Evolutionary conservation across 2,329 filamentous ascomycete species (phyloP).

Genomic region (Ascochyta koolunga): DNA sequence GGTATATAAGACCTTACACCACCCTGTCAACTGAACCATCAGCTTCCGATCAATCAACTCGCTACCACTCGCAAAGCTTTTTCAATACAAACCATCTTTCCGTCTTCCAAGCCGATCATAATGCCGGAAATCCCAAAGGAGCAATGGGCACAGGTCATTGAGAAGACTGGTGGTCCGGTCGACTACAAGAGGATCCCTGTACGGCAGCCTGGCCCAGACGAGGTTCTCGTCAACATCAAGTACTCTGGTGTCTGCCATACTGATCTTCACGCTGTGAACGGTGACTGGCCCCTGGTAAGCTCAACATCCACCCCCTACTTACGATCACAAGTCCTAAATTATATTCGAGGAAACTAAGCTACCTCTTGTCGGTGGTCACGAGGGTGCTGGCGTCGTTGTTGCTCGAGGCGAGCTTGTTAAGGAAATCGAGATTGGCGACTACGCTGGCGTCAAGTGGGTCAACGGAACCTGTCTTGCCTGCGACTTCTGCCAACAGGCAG

Average conservation of each 20-base stretch:
- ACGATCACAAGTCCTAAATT: constrained; percentile 19
- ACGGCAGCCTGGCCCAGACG: constrained; percentile 79
- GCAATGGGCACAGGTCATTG: constrained; percentile 92
- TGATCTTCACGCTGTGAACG: constrained; percentile 79
- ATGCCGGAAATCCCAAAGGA: constrained; percentile 72
- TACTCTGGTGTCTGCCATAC: constrained; percentile 92
- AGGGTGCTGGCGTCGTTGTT: constrained; percentile 83
- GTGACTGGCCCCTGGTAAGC: constrained; percentile 79
- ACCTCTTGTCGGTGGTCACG: constrained; percentile 81
- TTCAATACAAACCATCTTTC: not conserved
- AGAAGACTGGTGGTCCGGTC: constrained; percentile 74
- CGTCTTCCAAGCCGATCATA: constrained; percentile 17
- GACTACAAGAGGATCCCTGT: constrained; percentile 84
- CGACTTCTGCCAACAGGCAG: constrained; percentile 78
- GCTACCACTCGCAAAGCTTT: constrained; percentile 7
- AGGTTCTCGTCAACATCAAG: constrained; percentile 91
- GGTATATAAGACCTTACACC: constrained; percentile 29
- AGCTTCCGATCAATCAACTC: constrained; percentile 18
- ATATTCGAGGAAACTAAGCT: constrained; percentile 66
- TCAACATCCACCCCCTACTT: not conserved
- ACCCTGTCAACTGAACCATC: constrained; percentile 14
- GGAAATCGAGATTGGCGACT: constrained; percentile 78
- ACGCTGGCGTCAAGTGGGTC: constrained; percentile 90
- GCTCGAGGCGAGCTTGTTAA: constrained; percentile 76
- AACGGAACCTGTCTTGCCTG: constrained; percentile 86